Conservation (phyloP, 192 early-diverging fungal species). For the Mortierella hygrophila region DNA sequence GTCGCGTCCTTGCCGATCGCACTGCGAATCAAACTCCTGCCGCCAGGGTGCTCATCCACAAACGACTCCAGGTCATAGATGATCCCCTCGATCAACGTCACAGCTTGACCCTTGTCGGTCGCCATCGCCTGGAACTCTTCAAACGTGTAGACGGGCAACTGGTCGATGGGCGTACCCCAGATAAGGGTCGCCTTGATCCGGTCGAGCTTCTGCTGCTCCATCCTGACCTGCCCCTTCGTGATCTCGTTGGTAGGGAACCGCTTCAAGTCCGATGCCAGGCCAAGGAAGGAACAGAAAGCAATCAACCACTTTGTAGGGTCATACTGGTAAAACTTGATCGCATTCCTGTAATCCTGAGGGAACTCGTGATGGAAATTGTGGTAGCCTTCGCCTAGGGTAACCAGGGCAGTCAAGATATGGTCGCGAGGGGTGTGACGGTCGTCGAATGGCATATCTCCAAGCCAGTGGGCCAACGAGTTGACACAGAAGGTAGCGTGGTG, state of each 20-base stretch:
- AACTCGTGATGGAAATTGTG: constrained; percentile 94
- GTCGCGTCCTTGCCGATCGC: constrained; percentile 91
- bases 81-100: constrained; percentile 85
- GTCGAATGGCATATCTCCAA: constrained; percentile 83
- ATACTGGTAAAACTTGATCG: constrained; percentile 81
- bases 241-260: constrained; percentile 86
- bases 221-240: constrained; percentile 79
- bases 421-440: constrained; percentile 86
- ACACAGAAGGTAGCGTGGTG: constrained; percentile 91
- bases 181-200: constrained; percentile 68
- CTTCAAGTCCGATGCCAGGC: constrained; percentile 80
- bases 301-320: constrained; percentile 93
- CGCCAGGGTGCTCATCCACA: constrained; percentile 92
- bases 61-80: constrained; percentile 88
- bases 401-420: constrained; percentile 84
- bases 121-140: constrained; percentile 76
- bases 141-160: constrained; percentile 78
- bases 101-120: constrained; percentile 71
- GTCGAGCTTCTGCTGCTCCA: constrained; percentile 84
- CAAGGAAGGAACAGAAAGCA: constrained; percentile 63
- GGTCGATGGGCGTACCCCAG: constrained; percentile 79
- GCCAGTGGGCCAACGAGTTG: constrained; percentile 85
- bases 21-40: constrained; percentile 74
- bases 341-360: constrained; percentile 89
- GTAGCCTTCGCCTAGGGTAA: constrained; percentile 86